Evolutionary conservation across 768 basidiomycete species (phyloP).

Genomic region (Stropharia rugosoannulata): DNA sequence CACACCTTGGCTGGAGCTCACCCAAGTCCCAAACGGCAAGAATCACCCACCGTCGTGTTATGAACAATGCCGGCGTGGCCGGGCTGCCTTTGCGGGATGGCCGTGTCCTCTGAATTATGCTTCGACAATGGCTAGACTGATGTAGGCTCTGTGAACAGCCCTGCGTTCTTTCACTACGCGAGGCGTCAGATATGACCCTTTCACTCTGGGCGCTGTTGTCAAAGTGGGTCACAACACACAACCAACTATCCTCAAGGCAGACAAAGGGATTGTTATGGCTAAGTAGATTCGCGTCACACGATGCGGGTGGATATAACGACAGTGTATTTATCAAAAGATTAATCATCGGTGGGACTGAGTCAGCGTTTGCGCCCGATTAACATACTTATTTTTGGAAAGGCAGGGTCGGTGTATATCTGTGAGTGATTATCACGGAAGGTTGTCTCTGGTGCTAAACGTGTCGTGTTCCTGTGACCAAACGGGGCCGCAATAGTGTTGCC

Average conservation of each 20-base stretch:
- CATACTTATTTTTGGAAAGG: conserved; percentile 19
- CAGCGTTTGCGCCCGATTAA: conserved; percentile 1
- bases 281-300: conserved; percentile 1
- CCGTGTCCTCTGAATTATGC: not conserved
- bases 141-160: no score
- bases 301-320: conserved; percentile 1
- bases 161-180: not conserved
- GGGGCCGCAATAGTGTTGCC: conserved; percentile 30
- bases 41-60: no score
- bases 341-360: conserved; percentile 6
- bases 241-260: not conserved
- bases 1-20: no score
- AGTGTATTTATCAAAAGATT: not conserved
- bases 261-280: not conserved
- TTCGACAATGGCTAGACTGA: not conserved
- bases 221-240: not conserved
- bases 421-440: conserved; percentile 3
- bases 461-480: conserved; percentile 31
- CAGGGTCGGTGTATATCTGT: not conserved
- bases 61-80: no score
- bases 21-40: no score
- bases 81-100: no score
- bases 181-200: not conserved
- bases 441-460: conserved; percentile 1
- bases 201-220: not conserved